These are phyloP conservation scores for Phyllosticta paracitricarpa DNA, from an alignment of 2,329 filamentous ascomycete species.

Conservation along the genomic window DNA sequence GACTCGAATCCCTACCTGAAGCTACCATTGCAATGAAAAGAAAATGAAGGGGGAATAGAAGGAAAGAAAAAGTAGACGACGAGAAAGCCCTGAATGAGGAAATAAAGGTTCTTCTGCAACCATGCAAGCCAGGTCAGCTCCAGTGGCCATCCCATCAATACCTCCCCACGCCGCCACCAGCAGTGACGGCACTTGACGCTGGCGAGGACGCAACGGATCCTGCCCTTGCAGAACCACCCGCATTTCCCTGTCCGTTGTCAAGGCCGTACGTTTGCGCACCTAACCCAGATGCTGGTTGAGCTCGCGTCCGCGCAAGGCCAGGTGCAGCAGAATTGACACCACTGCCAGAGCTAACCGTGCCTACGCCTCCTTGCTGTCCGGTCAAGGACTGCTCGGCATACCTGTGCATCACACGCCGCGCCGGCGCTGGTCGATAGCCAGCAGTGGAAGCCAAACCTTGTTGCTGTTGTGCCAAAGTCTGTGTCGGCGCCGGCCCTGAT, in stretches of 20 bases:
- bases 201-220: background rate
- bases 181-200: background rate
- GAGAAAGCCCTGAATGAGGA: no score
- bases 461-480: background rate
- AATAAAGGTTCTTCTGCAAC: conserved; percentile 19
- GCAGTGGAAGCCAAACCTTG: background rate
- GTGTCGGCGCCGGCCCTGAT: background rate
- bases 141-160: conserved; percentile 9
- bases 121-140: conserved; percentile 18
- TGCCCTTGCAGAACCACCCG: background rate
- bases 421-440: background rate
- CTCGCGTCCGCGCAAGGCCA: background rate
- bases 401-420: background rate
- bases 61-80: no score
- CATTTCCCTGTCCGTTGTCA: background rate
- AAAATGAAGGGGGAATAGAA: no score
- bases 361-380: background rate
- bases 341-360: background rate
- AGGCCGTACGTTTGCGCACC: background rate
- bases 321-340: background rate
- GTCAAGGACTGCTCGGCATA: background rate
- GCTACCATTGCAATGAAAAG: no score
- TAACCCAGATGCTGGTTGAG: background rate
- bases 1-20: no score
- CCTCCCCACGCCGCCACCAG: background rate